Evolutionary conservation across 768 basidiomycete species (phyloP).

Genomic region (Pilatotrama ljubarskyi): DNA sequence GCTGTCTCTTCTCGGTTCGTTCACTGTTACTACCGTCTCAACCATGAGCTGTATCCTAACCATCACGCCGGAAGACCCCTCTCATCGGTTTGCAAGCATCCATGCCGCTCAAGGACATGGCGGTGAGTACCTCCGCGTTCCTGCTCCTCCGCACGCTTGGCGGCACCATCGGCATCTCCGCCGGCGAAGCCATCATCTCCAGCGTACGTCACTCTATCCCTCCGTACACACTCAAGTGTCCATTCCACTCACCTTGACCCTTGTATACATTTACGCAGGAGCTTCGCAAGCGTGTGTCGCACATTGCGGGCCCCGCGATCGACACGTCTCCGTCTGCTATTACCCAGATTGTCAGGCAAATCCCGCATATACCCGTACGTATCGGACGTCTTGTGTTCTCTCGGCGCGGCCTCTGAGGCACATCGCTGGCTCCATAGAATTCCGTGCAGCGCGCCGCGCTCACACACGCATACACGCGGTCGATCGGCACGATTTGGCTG

Average conservation of each 20-base stretch:
- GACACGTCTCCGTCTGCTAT: constrained; percentile 45
- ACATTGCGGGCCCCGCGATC: constrained; percentile 41
- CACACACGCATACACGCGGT: constrained; percentile 61
- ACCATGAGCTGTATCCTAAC: not conserved
- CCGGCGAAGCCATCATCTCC: constrained; percentile 71
- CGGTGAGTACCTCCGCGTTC: constrained; percentile 72
- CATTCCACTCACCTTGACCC: not conserved
- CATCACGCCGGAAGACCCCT: constrained; percentile 49
- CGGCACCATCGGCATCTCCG: constrained; percentile 73
- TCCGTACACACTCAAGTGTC: not conserved
- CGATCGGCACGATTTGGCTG: constrained; percentile 66
- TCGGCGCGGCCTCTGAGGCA: too few relatives aligned
- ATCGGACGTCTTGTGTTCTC: not conserved
- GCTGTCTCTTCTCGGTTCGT: constrained; percentile 58
- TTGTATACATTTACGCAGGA: constrained; percentile 26
- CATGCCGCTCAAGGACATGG: constrained; percentile 88
- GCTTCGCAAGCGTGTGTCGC: constrained; percentile 38
- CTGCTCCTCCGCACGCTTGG: constrained; percentile 74
- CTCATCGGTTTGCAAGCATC: constrained; percentile 79
- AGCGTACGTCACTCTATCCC: constrained; percentile 40
- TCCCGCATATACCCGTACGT: constrained; percentile 50
- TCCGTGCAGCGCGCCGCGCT: constrained; percentile 46
- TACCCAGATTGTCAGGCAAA: constrained; percentile 44
- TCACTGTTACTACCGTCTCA: not conserved
- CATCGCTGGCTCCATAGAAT: constrained; percentile 40